These are phyloP conservation scores for Silene latifolia DNA, from an alignment of 148 eudicot species.

Conservation along the genomic window DNA sequence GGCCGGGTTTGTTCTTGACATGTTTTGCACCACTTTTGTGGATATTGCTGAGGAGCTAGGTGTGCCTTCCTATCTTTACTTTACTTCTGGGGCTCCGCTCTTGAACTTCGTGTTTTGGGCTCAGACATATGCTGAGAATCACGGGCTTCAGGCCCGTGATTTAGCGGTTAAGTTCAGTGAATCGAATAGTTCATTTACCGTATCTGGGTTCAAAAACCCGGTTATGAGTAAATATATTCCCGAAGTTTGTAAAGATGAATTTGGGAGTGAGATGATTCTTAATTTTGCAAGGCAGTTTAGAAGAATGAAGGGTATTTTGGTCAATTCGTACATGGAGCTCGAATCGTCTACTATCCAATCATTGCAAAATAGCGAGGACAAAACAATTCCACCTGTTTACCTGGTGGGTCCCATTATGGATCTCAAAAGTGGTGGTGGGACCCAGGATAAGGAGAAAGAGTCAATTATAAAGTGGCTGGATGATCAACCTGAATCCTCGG, in stretches of 20 bases:
- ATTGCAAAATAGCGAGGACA: background rate
- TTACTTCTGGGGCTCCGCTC: constrained; percentile 24
- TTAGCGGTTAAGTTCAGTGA: background rate
- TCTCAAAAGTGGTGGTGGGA: constrained; percentile 10
- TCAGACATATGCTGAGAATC: constrained; percentile 1
- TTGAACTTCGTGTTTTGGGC: constrained; percentile 12
- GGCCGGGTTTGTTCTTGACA: constrained; percentile 35
- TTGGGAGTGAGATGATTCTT: constrained; percentile 8
- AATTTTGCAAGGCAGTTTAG: constrained; percentile 11
- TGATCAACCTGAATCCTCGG: constrained; percentile 38
- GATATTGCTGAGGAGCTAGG: constrained; percentile 29
- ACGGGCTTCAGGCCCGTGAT: constrained; percentile 14
- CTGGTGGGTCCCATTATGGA: constrained; percentile 51
- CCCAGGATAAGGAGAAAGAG: background rate
- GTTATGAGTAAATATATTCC: constrained; percentile 11
- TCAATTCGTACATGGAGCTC: constrained; percentile 40
- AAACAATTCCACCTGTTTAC: constrained; percentile 30
- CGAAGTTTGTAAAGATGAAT: constrained; percentile 7
- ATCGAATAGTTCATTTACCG: background rate
- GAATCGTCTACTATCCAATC: constrained; percentile 27
- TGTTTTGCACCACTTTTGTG: constrained; percentile 32
- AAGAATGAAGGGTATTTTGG: constrained; percentile 41
- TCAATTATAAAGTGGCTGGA: constrained; percentile 46
- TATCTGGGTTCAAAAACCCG: constrained; percentile 28
- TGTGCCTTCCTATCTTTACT: constrained; percentile 32